phyloP scores from a whole-genome alignment of 1,139 yeast genomes.

The Geotrichum europaeum region DNA sequence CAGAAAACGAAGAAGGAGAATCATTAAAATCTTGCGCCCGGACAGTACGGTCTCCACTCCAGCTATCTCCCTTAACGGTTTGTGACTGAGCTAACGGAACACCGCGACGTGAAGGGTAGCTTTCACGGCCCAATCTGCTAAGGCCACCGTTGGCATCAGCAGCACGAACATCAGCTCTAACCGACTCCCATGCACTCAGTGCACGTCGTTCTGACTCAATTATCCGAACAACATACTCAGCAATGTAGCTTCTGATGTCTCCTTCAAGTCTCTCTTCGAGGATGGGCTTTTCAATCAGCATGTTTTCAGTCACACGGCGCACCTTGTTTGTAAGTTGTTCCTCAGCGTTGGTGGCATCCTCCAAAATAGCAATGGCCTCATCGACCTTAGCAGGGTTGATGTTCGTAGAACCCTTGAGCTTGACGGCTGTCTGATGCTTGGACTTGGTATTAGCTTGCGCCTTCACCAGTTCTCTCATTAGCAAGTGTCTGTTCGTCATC shows the following conservation, averaged over 20 bases:
- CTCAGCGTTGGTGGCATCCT: conserved; percentile 73
- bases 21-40: conserved; percentile 37
- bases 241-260: conserved; percentile 50
- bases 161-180: conserved; percentile 66
- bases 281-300: conserved; percentile 65
- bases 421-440: conserved; percentile 68
- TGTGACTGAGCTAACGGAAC: conserved; percentile 37
- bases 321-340: conserved; percentile 69
- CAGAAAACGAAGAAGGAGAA: conserved; percentile 17
- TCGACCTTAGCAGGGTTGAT: conserved; percentile 86
- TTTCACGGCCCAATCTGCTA: conserved; percentile 74
- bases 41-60: conserved; percentile 44
- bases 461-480: conserved; percentile 80
- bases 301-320: conserved; percentile 76
- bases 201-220: conserved; percentile 85
- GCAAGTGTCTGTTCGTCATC: conserved; percentile 79
- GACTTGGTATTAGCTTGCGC: conserved; percentile 71
- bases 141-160: conserved; percentile 79
- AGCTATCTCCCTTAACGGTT: conserved; percentile 55
- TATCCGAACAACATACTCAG: conserved; percentile 57
- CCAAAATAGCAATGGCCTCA: conserved; percentile 76
- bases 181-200: conserved; percentile 66
- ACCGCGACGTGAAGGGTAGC: conserved; percentile 35
- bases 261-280: conserved; percentile 51
- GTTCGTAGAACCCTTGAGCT: conserved; percentile 65